Percentiles rank a stretch among this genome's conserved stretches.
phyloP scores from a whole-genome alignment of 768 basidiomycete species.

The Gymnopilus dilepis region DNA sequence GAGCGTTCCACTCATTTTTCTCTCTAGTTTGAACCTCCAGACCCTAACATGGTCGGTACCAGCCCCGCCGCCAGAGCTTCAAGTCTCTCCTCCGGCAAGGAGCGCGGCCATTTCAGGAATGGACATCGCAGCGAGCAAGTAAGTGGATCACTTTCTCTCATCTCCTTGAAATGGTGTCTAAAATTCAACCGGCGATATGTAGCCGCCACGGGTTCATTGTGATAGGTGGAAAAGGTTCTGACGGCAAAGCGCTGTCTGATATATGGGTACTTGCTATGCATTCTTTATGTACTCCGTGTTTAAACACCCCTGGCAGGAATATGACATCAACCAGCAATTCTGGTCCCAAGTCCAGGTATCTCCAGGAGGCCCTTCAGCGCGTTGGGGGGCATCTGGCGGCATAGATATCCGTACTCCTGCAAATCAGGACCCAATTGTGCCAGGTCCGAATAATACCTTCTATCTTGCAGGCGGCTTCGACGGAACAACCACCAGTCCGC shows the following conservation, averaged over 20 bases:
- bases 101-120: conserved; percentile 67
- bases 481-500: conserved; percentile 44
- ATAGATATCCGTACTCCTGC: conserved; percentile 60
- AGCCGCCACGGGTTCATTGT: conserved; percentile 80
- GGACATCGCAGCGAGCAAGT: conserved; percentile 87
- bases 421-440: conserved; percentile 47
- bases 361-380: conserved; percentile 58
- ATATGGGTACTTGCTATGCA: conserved; percentile 65
- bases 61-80: conserved; percentile 52
- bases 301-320: conserved; percentile 57
- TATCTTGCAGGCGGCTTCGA: conserved; percentile 77
- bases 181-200: conserved; percentile 20
- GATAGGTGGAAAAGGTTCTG: conserved; percentile 68
- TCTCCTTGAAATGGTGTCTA: not conserved
- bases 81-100: conserved; percentile 59
- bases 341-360: conserved; percentile 68
- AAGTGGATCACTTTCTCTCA: conserved; percentile 34
- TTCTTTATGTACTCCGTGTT: not conserved
- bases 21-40: conserved; percentile 63
- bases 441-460: conserved; percentile 72
- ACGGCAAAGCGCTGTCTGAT: conserved; percentile 62
- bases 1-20: conserved; percentile 6
- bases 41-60: conserved; percentile 66
- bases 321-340: conserved; percentile 75
- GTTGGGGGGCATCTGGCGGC: conserved; percentile 79